phyloP scores from a whole-genome alignment of 805 yeast genomes.

The Metschnikowia chrysomelidarum region DNA sequence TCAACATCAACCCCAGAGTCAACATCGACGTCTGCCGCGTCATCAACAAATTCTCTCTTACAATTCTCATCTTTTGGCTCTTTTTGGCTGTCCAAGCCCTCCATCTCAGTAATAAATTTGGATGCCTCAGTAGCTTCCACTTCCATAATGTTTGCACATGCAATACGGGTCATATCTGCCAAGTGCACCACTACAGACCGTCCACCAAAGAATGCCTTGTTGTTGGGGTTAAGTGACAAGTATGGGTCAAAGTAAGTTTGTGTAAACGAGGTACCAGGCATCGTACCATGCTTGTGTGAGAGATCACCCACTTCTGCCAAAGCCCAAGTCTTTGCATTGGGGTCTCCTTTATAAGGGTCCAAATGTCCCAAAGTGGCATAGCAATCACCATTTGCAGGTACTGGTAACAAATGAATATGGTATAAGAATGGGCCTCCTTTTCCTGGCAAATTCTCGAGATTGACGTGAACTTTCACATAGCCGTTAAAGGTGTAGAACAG shows the following conservation, averaged over 20 bases:
- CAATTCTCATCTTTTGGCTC: no score
- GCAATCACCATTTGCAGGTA: conserved; percentile 32
- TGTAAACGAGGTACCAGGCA: conserved; percentile 23
- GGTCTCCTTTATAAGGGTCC: conserved; percentile 38
- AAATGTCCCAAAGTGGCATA: conserved; percentile 36
- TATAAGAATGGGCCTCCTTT: conserved; percentile 41
- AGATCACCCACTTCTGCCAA: conserved; percentile 39
- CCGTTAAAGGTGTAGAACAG: conserved; percentile 32
- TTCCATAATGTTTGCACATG: conserved; percentile 43
- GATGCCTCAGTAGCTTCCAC: no score
- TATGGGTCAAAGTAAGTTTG: conserved; percentile 29
- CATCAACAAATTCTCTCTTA: no score
- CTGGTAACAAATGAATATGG: conserved; percentile 38
- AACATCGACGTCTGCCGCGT: no score
- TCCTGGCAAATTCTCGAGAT: conserved; percentile 31
- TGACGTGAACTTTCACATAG: conserved; percentile 30
- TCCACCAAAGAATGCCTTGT: conserved; percentile 25
- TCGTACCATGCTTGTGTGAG: conserved; percentile 38
- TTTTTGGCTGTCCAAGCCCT: no score
- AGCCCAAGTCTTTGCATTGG: conserved; percentile 22
- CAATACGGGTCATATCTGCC: conserved; percentile 30
- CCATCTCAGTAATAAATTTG: no score
- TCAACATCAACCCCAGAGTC: no score
- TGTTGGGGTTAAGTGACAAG: conserved; percentile 30
- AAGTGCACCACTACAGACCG: conserved; percentile 39